Base-by-base conservation (phyloP, 441 rosid species). In the Gossypium schwendimanii region DNA sequence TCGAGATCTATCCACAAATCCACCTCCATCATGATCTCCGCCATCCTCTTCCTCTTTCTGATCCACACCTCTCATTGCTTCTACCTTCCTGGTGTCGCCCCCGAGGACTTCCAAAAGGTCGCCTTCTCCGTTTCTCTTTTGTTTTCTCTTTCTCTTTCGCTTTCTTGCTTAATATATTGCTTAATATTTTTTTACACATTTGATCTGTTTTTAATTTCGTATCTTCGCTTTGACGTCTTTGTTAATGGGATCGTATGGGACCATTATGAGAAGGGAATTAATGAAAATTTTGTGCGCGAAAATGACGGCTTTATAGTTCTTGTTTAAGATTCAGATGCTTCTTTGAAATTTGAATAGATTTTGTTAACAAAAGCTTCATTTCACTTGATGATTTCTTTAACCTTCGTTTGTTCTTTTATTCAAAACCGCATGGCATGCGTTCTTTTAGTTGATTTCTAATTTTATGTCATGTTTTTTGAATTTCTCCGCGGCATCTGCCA, bases 11-110 rank as follows among this genome's bases (percentile, higher is more conserved):
- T 12, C 2, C 17, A 5, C 69, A 63, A 41, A 20, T 61, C 58
- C 3, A 45, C 76, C 54, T 72, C 65, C 4, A 36, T 74, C 49
- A 81, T 69, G 80, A 80, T 80, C 73, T 63, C 78, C 0, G 55
- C 85, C 50, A 15, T 88, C 17, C 23, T 71, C 61, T 10, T 68
- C 60, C 69, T 88, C 6, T 78, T 81, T 26, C 81, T 80, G 58
- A 69, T 84, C 77, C 86, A 82, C 61, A 75, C 73, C 58, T 74
- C 77, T n/a, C 70, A 77, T 80, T 79, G 84, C 72, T 84, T 87
- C 81, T 87, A 85, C 75, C 91, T 87, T 23, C 87, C 91, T 0
- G 85, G 89, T 68, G 88, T 85, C 58, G 89, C 89, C 39, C 91
- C 89, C 71, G 81, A 81, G 73, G 89, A 87, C 81, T 87, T 87